A percentile compares a stretch with the other conserved stretches of the same genome.
phyloP scores from a whole-genome alignment of 306 rosid genomes.

The Comarum palustre region DNA sequence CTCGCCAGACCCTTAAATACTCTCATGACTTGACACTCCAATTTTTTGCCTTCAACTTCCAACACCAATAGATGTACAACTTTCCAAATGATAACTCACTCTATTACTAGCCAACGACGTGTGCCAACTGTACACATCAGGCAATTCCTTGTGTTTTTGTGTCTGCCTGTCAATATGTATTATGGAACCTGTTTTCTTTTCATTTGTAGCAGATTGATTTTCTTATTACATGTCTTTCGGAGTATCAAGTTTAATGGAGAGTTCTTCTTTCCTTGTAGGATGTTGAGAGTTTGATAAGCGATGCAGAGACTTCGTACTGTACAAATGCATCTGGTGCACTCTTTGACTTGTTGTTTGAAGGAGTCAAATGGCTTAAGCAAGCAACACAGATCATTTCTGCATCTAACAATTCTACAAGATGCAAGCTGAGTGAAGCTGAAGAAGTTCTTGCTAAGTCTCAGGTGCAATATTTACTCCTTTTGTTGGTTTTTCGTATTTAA shows the following conservation, averaged over 20 bases:
- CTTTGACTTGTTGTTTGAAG: conserved; percentile 53
- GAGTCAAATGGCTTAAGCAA: conserved; percentile 69
- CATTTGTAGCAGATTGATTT: background rate
- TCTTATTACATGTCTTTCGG: conserved; percentile 1
- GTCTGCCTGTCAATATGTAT: background rate
- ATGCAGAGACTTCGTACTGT: conserved; percentile 44
- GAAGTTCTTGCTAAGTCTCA: conserved; percentile 50
- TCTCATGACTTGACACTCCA: background rate
- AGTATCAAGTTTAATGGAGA: conserved; percentile 17
- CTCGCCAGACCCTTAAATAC: background rate
- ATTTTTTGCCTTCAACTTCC: background rate
- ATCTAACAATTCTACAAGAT: conserved; percentile 41
- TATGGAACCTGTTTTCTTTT: background rate
- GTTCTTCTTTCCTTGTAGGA: conserved; percentile 51
- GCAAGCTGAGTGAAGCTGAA: conserved; percentile 65
- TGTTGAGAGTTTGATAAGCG: conserved; percentile 52
- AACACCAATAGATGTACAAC: background rate
- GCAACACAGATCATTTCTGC: conserved; percentile 57
- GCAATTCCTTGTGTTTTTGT: background rate
- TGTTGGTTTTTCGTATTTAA: background rate
- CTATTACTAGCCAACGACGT: background rate
- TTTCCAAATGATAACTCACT: background rate
- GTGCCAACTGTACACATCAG: background rate
- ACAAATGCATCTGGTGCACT: conserved; percentile 45
- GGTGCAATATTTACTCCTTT: conserved; percentile 39